Conservation (phyloP, 192 early-diverging fungal genomes). For the Linderina pennispora region DNA sequence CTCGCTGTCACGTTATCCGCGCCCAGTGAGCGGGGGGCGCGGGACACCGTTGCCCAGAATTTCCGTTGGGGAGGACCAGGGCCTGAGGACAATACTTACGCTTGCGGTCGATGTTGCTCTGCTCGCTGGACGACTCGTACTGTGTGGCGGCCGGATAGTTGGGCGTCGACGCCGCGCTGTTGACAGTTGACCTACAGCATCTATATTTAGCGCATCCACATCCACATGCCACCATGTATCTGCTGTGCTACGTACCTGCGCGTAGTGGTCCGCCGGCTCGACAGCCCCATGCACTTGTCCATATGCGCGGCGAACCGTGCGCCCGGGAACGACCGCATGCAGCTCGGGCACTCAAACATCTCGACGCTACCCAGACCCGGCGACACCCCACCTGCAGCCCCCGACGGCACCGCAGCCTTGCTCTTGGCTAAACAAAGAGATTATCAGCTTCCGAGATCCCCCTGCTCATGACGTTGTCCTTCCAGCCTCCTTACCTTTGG, state of each 20-base stretch:
- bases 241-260: constrained; percentile 27
- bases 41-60: too few species aligned
- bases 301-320: constrained; percentile 85
- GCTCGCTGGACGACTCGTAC: constrained; percentile 44
- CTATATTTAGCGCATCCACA: background rate
- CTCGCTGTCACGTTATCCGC: too few species aligned
- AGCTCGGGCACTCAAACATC: constrained; percentile 76
- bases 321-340: constrained; percentile 70
- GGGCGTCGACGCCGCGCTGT: constrained; percentile 38
- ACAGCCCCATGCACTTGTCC: constrained; percentile 86
- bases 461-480: background rate
- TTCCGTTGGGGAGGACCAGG: background rate
- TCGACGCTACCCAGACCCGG: constrained; percentile 13
- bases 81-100: constrained; percentile 7
- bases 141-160: constrained; percentile 14
- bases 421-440: background rate
- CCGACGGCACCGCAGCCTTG: too few species aligned
- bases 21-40: too few species aligned
- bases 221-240: background rate
- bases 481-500: background rate
- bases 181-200: background rate
- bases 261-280: constrained; percentile 40
- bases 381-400: background rate
- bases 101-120: constrained; percentile 27
- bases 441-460: constrained; percentile 11